phyloP scores from a whole-genome alignment of 352 stramenopile species.

The Globisporangium mamillatum region DNA sequence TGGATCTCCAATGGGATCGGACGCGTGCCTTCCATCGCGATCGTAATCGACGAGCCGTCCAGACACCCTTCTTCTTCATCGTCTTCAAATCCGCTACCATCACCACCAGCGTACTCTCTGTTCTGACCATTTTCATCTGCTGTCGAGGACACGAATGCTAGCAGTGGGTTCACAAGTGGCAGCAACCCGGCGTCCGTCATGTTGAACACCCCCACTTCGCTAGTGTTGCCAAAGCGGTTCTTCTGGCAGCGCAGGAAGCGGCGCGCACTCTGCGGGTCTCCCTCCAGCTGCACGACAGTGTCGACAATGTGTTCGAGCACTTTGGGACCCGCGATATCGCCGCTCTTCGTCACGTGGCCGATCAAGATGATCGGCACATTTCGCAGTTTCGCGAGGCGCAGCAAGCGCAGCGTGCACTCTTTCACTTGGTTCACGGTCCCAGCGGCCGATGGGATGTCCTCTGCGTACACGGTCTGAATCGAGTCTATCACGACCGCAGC shows the following conservation, averaged over 20 bases:
- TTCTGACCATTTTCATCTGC: slow-evolving; percentile 13
- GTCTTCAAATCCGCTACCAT: slow-evolving; percentile 23
- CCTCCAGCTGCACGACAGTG: slow-evolving; percentile 95
- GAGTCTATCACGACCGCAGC: slow-evolving; percentile 92
- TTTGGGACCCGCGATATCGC: slow-evolving; percentile 94
- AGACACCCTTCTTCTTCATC: slow-evolving; percentile 16
- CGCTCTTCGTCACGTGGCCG: slow-evolving; percentile 96
- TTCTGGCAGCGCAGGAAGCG: slow-evolving; percentile 94
- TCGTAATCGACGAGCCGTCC: slow-evolving; percentile 87
- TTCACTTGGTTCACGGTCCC: slow-evolving; percentile 93
- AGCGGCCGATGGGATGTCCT: slow-evolving; percentile 75
- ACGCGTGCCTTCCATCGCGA: slow-evolving; percentile 92
- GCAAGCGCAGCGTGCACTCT: slow-evolving; percentile 92
- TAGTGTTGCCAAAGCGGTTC: slow-evolving; percentile 95
- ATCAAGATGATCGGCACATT: slow-evolving; percentile 93
- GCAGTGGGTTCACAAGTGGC: slow-evolving; percentile 72
- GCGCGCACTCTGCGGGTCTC: slow-evolving; percentile 75
- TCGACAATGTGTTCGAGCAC: slow-evolving; percentile 92
- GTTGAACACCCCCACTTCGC: slow-evolving; percentile 95
- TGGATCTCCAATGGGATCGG: slow-evolving; percentile 95
- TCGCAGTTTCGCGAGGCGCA: slow-evolving; percentile 92
- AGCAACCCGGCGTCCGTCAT: slow-evolving; percentile 88
- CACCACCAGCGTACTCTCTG: slow-evolving; percentile 26
- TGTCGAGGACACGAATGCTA: slow-evolving; percentile 71
- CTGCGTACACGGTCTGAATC: slow-evolving; percentile 95